Conservation (phyloP, 1,284 basidiomycete species). For the Rhizoctonia solani region DNA sequence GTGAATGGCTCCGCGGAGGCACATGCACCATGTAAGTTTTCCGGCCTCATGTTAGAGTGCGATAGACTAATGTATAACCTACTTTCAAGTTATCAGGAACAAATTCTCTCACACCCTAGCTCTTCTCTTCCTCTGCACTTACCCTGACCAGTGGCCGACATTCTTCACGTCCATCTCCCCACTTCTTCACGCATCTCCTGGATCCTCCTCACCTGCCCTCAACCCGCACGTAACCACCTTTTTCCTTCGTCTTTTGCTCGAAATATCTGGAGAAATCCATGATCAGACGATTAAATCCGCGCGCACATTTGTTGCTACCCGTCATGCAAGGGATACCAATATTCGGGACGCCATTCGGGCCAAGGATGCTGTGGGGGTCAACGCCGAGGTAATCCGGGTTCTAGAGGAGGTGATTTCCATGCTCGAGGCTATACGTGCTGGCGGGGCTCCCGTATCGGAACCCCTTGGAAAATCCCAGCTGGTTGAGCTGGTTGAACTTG, state of each 20-base stretch:
- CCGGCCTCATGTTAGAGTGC: not conserved
- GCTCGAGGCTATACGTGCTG: slow-evolving; percentile 59
- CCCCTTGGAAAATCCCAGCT: slow-evolving; percentile 60
- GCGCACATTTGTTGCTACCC: slow-evolving; percentile 65
- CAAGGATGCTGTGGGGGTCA: slow-evolving; percentile 81
- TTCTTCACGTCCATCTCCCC: slow-evolving; percentile 81
- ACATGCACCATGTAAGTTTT: slow-evolving; percentile 67
- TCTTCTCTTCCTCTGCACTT: slow-evolving; percentile 90
- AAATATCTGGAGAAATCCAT: slow-evolving; percentile 90
- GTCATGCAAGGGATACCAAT: slow-evolving; percentile 78
- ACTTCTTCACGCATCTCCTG: slow-evolving; percentile 62
- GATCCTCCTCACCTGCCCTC: slow-evolving; percentile 54
- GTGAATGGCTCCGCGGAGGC: slow-evolving; percentile 75
- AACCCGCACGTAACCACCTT: slow-evolving; percentile 83
- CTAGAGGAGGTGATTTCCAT: slow-evolving; percentile 59
- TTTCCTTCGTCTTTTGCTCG: slow-evolving; percentile 84
- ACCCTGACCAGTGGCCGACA: slow-evolving; percentile 79
- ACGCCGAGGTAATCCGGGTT: slow-evolving; percentile 84
- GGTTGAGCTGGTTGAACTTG: slow-evolving; percentile 85
- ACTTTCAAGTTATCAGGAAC: slow-evolving; percentile 78
- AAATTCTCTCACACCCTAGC: slow-evolving; percentile 98
- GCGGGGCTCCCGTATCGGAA: slow-evolving; percentile 48
- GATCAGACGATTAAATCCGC: slow-evolving; percentile 89
- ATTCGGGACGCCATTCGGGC: slow-evolving; percentile 90
- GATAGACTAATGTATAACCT: slow-evolving; percentile 32